A percentile compares a stretch with the other conserved stretches of the same genome.
Conservation (phyloP, 495 filamentous ascomycete species). For the Penicillium odoratum region DNA sequence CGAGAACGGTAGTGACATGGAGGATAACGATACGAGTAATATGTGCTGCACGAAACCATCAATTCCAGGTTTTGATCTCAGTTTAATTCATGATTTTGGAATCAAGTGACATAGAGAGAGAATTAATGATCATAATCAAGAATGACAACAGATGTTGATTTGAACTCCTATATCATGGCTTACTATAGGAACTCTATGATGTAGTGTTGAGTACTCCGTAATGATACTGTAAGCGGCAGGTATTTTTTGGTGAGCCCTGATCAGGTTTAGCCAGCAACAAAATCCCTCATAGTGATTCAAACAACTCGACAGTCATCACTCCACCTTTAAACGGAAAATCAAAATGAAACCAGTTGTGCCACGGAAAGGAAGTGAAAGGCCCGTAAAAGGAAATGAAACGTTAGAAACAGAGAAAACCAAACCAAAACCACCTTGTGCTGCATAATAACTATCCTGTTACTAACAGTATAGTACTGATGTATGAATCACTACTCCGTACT, state of each 20-base stretch:
- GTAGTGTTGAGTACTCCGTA: background rate
- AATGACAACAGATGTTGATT: background rate
- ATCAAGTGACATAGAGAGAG: background rate
- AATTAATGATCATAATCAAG: background rate
- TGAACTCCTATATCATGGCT: background rate
- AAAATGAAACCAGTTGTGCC: conserved; percentile 14
- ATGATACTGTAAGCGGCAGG: background rate
- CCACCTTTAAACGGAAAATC: conserved; percentile 13
- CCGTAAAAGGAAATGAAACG: background rate
- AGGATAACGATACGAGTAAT: background rate
- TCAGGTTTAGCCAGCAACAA: conserved; percentile 28
- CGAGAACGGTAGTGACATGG: background rate
- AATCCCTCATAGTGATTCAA: conserved; percentile 32
- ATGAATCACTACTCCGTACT: too few species aligned
- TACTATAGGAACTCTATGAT: background rate
- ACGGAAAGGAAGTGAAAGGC: conserved; percentile 1
- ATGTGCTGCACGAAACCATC: background rate
- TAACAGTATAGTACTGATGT: too few species aligned
- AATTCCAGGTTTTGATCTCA: background rate
- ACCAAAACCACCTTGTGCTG: background rate
- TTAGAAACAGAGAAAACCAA: conserved; percentile 4
- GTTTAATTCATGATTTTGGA: background rate
- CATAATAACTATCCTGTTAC: background rate
- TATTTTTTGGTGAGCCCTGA: conserved; percentile 18
- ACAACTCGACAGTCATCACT: conserved; percentile 20